Percentiles rank a stretch among this genome's conserved stretches.
phyloP scores from a whole-genome alignment of 148 eudicot species.

The Hydrangea macrophylla region DNA sequence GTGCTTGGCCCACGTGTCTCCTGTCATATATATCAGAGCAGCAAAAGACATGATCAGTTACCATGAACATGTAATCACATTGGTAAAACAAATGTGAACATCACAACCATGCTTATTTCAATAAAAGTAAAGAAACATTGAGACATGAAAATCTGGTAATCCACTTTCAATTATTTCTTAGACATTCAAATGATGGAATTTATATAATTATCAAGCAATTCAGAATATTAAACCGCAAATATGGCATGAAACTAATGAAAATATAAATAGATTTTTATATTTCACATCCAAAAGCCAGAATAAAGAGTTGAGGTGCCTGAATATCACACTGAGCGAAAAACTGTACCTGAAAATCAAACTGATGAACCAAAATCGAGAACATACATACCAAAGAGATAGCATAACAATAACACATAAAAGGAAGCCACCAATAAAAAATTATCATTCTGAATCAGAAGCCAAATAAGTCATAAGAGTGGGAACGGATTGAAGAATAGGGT shows the following conservation, averaged over 20 bases:
- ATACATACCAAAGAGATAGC: not conserved
- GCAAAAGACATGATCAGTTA: not conserved
- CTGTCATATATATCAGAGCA: constrained; percentile 30
- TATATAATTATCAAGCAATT: not conserved
- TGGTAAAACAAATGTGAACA: not conserved
- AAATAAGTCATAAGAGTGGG: too few species aligned
- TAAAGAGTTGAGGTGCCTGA: too few species aligned
- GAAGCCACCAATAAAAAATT: too few species aligned
- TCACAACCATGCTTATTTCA: not conserved
- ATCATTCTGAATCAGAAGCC: too few species aligned
- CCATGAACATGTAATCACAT: not conserved
- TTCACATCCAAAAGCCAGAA: not conserved
- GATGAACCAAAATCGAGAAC: not conserved
- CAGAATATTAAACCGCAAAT: not conserved
- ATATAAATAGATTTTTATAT: not conserved
- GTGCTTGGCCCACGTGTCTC: constrained; percentile 77
- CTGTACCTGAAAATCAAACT: not conserved
- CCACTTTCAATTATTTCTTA: not conserved
- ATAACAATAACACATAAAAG: too few species aligned
- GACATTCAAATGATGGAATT: not conserved
- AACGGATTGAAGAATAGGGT: too few species aligned
- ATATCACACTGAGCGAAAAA: too few species aligned
- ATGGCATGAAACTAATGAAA: not conserved
- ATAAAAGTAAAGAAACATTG: not conserved
- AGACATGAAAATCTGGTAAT: not conserved